Base-by-base conservation (phyloP, 352 stramenopile species). In the Pythium grandisporangium region DNA sequence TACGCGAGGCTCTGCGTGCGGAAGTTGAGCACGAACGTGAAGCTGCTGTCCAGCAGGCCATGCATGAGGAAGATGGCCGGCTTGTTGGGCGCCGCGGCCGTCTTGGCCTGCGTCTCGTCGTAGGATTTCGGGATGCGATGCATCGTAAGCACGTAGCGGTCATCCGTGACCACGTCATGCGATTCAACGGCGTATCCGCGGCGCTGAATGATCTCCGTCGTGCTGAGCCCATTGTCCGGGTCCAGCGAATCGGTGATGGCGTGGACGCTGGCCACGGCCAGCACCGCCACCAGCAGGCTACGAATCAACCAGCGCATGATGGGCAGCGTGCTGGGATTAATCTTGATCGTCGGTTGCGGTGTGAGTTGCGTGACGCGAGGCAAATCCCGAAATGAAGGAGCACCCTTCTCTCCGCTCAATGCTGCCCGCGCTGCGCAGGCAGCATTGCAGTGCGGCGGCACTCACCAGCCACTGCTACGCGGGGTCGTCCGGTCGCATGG, bases 101-200 rank as follows among this genome's bases (percentile, higher is more conserved):
- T 12, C 10, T 33, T 37, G 35, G 42, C 21, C 45, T 74, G 63
- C 19, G 57, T 66, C 43, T 82, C 69, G 7, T 51, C 48, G 61
- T 68, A 76, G 7, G 61, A 74, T 36, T 71, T 72, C 10, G 70
- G 70, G 19, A 83, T 47, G 16, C 66, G 66, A 35, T 80, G 80
- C 66, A 83, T 80, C 14, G 66, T 80, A 25, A 83, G 54, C 44
- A 84, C 68, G 49, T 78, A 83, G 34, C 58, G 46, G 39, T 83
- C 70, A 11, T 38, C 55, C 12, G 70, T 83, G 13, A 61, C 66
- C 27, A 83, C 70, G 20, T 77, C 58, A 51, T 83, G 70, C 44
- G 68, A 54, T 37, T 83, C 66, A 25, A 80, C 56, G 34, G 53
- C 55, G 48, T 82, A 82, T 2, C 69, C 69, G 19, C 68, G 68